phyloP scores from a whole-genome alignment of 2,329 filamentous ascomycete genomes.

The Talaromyces rugulosus region DNA sequence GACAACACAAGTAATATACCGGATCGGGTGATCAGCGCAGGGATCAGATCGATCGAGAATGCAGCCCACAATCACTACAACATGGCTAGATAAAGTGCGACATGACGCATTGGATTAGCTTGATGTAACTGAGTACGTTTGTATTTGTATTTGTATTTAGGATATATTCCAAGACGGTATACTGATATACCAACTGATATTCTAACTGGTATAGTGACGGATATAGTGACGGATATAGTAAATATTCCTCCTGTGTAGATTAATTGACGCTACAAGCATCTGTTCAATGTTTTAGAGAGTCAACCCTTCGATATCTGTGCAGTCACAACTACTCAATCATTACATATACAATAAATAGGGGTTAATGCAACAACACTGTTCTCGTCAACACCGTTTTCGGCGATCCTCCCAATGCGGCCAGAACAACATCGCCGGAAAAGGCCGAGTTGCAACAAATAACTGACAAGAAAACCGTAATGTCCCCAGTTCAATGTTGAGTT shows the following conservation, averaged over 20 bases:
- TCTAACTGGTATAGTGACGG: too few species aligned
- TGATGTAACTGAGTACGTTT: neutral
- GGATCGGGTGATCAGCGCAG: neutral
- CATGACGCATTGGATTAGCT: neutral
- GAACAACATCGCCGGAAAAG: neutral
- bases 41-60: neutral
- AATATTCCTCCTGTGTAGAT: too few species aligned
- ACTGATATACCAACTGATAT: too few species aligned
- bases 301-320: too few species aligned
- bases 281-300: too few species aligned
- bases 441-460: neutral
- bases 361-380: neutral
- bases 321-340: too few species aligned
- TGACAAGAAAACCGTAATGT: neutral
- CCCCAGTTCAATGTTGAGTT: too few species aligned
- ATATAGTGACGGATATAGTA: too few species aligned
- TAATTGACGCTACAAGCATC: too few species aligned
- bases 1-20: neutral
- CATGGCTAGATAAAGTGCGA: neutral
- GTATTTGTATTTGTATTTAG: too few species aligned
- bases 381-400: slow-evolving; percentile 8
- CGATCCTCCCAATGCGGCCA: slow-evolving; percentile 7
- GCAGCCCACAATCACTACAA: neutral
- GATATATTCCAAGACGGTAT: too few species aligned
- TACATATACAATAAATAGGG: too few species aligned